Evolutionary conservation across 805 yeast species (phyloP).

Genomic region (Kodamaea restingae): DNA sequence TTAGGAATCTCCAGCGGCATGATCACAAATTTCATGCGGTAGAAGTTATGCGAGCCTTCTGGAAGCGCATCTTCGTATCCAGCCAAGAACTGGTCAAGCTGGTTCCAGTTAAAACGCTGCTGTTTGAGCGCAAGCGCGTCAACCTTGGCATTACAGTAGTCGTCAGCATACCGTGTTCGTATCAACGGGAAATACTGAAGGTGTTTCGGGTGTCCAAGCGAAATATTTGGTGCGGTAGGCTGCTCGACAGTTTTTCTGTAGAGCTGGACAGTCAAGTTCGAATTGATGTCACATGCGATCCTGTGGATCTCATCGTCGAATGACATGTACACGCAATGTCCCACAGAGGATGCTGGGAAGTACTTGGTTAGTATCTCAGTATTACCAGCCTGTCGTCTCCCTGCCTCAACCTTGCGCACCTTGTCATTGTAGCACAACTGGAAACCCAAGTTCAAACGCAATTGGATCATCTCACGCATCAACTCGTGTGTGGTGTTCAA

Average conservation of each 20-base stretch:
- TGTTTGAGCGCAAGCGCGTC: slow-evolving; percentile 53
- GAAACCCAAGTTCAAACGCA: slow-evolving; percentile 80
- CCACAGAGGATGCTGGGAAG: slow-evolving; percentile 47
- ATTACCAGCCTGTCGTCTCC: slow-evolving; percentile 45
- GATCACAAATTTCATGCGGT: slow-evolving; percentile 77
- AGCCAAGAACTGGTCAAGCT: slow-evolving; percentile 84
- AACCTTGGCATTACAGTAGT: slow-evolving; percentile 54
- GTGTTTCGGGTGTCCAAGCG: slow-evolving; percentile 2
- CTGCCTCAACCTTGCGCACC: slow-evolving; percentile 63
- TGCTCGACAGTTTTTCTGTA: slow-evolving; percentile 31
- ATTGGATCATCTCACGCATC: slow-evolving; percentile 80
- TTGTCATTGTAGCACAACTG: slow-evolving; percentile 78
- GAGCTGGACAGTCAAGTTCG: slow-evolving; percentile 73
- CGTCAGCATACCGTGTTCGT: slow-evolving; percentile 73
- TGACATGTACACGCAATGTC: slow-evolving; percentile 68
- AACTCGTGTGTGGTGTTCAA: slow-evolving; percentile 53
- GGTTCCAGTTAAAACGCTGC: slow-evolving; percentile 77
- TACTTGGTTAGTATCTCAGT: slow-evolving; percentile 55
- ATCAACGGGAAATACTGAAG: slow-evolving; percentile 40
- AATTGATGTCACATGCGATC: slow-evolving; percentile 66
- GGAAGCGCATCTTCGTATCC: slow-evolving; percentile 78
- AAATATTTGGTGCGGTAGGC: neutral
- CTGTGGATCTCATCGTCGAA: slow-evolving; percentile 84
- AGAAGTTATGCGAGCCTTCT: slow-evolving; percentile 49
- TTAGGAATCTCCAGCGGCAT: slow-evolving; percentile 73